These are phyloP conservation scores for Heterobasidion occidentale DNA, from an alignment of 1,284 basidiomycete species.

Conservation along the genomic window DNA sequence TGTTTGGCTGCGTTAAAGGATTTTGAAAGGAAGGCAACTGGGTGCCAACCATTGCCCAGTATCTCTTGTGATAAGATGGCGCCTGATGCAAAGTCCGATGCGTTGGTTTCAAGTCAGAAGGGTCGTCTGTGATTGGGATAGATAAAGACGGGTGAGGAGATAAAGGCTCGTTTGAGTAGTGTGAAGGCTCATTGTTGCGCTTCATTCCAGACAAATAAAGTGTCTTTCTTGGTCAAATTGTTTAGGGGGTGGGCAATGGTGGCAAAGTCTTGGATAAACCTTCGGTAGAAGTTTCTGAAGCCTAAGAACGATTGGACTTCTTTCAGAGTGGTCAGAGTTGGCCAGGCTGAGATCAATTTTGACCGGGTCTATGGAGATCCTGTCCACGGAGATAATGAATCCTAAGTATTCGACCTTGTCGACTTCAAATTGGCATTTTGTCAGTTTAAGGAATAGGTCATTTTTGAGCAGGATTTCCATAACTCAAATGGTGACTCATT, in stretches of 20 bases:
- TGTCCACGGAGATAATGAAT: not conserved
- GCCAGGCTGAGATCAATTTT: not conserved
- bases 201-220: conserved; percentile 17
- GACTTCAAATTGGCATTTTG: not conserved
- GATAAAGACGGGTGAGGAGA: not conserved
- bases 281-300: not conserved
- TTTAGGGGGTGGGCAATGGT: not conserved
- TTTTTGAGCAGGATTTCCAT: not conserved
- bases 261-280: not conserved
- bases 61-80: conserved; percentile 1
- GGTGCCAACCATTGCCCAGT: conserved; percentile 3
- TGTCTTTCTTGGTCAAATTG: conserved; percentile 2
- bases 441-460: not conserved
- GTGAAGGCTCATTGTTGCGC: too few species aligned
- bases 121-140: conserved; percentile 1
- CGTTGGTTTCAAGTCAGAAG: not conserved
- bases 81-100: conserved; percentile 1
- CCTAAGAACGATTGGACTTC: not conserved
- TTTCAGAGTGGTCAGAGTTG: conserved; percentile 5
- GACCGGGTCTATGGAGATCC: not conserved
- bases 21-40: conserved; percentile 7
- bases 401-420: not conserved
- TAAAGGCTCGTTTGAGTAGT: conserved; percentile 13
- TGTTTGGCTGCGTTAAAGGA: conserved; percentile 3
- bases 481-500: not conserved